Percentiles rank a stretch among this genome's conserved stretches.
These are phyloP conservation scores for Penicillium pulvis DNA, from an alignment of 495 filamentous ascomycete species.

Conservation along the genomic window DNA sequence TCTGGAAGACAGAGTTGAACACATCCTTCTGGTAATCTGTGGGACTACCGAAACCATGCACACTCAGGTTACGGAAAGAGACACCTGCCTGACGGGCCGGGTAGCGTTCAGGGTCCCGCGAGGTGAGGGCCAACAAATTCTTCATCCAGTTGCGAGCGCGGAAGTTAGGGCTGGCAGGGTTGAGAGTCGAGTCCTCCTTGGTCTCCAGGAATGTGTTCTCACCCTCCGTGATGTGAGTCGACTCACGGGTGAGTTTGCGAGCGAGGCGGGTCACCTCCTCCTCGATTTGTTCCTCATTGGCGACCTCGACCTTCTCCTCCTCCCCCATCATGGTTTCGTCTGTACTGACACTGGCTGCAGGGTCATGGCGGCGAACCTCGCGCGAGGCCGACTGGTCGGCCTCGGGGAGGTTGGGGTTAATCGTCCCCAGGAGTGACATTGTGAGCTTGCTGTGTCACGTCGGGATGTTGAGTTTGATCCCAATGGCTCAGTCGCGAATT, in stretches of 20 bases:
- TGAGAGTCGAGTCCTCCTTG: constrained; percentile 45
- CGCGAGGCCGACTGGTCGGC: constrained; percentile 13
- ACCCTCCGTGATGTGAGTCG: constrained; percentile 39
- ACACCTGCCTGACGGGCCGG: constrained; percentile 48
- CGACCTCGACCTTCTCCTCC: constrained; percentile 27
- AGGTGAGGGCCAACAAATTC: constrained; percentile 49
- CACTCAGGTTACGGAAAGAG: constrained; percentile 63
- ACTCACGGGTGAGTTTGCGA: constrained; percentile 50
- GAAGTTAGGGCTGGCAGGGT: constrained; percentile 51
- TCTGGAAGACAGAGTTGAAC: constrained; percentile 64
- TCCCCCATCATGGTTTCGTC: constrained; percentile 30
- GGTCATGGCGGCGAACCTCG: constrained; percentile 27
- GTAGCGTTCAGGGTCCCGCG: constrained; percentile 51
- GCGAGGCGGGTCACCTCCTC: constrained; percentile 48
- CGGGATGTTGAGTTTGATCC: constrained; percentile 1
- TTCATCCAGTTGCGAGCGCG: constrained; percentile 54
- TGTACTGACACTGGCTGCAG: constrained; percentile 31
- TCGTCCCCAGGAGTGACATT: constrained; percentile 45
- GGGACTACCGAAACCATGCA: constrained; percentile 74
- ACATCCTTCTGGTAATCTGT: constrained; percentile 86
- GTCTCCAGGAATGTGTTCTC: constrained; percentile 50
- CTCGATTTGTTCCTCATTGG: constrained; percentile 38
- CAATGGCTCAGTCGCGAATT: background rate
- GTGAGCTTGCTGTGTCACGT: constrained; percentile 15
- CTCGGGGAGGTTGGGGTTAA: constrained; percentile 38